Evolutionary conservation across 345 rosid genomes (phyloP), one percentile per base, ranked within the genome.

Genomic region (Acer campestre): DNA sequence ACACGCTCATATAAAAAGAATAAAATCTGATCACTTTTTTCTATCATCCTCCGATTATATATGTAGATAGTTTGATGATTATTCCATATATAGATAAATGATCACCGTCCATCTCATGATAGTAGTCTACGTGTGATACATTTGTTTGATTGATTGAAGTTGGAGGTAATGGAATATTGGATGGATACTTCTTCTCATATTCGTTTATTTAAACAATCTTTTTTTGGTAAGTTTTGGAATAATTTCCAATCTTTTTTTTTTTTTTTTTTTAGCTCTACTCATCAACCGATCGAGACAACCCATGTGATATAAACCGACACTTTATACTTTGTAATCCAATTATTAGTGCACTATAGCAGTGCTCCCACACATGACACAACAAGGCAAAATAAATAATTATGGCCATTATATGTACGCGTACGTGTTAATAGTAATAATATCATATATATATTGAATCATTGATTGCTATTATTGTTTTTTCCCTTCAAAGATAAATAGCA

Each of bases 271-370:
- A 20, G 38, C 20, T n/a, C 31, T n/a, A 7, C 9, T 49, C 55
- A 53, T 53, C n/a, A 4, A 53, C n/a, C 23, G 1, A n/a, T 14
- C 7, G 27, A 51, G 78, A 75, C 78, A 75, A 2, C 71, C 78
- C 78, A 75, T 75, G 78, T 75, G 78, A 75, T 53, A 8, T 27
- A 20, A 35, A 35, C 71, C 38, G 71, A 66, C 78, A 20, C 20
- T 53, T 23, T 35, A 51, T 66, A 55, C 62, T 75, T 65, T 42
- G 14, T 75, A 67, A 35, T 3, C 64, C 64, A 66, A 75, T 66
- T 49, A 66, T 53, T 66, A 0, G 23, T 22, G 27, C 8, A 38
- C 18, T 11, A 64, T 11, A 74, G 9, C 3, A 42, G 35, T 64
- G 70, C 61, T 29, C 61, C 31, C 62, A 31, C 71, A 7, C 22